These are phyloP conservation scores for Daldinia concentrica DNA, from an alignment of 495 filamentous ascomycete species.

Conservation along the genomic window DNA sequence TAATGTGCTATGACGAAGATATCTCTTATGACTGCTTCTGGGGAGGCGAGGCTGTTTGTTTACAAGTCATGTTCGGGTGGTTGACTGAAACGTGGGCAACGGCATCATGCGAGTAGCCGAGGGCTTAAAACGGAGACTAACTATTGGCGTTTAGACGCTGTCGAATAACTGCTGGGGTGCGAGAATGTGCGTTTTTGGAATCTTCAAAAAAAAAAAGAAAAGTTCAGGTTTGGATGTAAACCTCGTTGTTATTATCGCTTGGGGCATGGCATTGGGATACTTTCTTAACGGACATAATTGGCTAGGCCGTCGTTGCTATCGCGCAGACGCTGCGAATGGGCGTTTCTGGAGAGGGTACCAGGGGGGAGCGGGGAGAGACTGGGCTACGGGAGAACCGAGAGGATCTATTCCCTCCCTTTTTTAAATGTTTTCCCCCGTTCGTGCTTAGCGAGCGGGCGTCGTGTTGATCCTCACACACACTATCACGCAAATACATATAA, in stretches of 20 bases:
- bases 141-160: background rate
- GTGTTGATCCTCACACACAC: background rate
- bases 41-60: slow-evolving; percentile 19
- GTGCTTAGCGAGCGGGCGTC: background rate
- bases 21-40: slow-evolving; percentile 26
- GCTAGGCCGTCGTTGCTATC: slow-evolving; percentile 4
- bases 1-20: slow-evolving; percentile 42
- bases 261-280: slow-evolving; percentile 14
- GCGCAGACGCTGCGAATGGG: slow-evolving; percentile 19
- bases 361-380: background rate
- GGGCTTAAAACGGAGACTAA: background rate
- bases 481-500: background rate
- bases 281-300: slow-evolving; percentile 18
- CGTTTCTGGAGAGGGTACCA: slow-evolving; percentile 5
- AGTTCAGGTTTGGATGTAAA: background rate
- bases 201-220: slow-evolving; percentile 8
- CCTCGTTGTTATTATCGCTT: background rate
- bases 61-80: slow-evolving; percentile 4
- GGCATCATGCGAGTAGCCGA: slow-evolving; percentile 18
- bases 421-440: background rate
- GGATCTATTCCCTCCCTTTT: slow-evolving; percentile 23
- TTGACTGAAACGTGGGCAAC: slow-evolving; percentile 14
- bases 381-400: background rate
- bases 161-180: background rate
- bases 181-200: slow-evolving; percentile 7